Base-by-base conservation (phyloP, 192 early-diverging fungal species). In the Backusella tuberculispora region DNA sequence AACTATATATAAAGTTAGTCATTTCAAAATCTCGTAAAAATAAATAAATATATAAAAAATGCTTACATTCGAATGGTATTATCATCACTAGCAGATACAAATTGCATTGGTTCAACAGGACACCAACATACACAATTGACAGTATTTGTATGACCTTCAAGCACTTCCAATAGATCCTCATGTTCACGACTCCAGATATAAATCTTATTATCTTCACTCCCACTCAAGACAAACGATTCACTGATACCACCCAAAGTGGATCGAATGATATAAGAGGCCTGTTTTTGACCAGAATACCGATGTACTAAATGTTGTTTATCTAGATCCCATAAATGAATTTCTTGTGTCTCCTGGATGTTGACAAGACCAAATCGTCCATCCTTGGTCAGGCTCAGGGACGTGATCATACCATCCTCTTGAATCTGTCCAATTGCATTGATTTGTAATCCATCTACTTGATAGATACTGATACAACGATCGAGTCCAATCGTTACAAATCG, bases 311-410 rank as follows among this genome's bases (percentile, higher is more conserved):
- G 77, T 50, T 82, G 83, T 43, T 92, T 83, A 41, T 84, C 77
- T 26, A 99, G 75, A 74, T 96, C 90, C 95, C 96, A 99, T 75
- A 99, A 80, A 80, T 97, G 94, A 46, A 98, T 91, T 72, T 93
- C 92, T 77, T 95, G 83, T 4, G 80, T 53, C 76, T 81, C 66
- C 40, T 86, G 79, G n/a, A 82, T 76, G 66, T 88, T 94, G 63
- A 90, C 88, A 45, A 89, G 74, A 63, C 89, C 90, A 80, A 84
- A 85, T 42, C 79, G 78, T 5, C 87, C 82, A 76, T 96, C 90
- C 1, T 88, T 74, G 3, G 86, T 88, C n/a, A 94, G 76, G 12
- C 73, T 76, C 42, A 97, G 73, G 6, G 91, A 93, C 41, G 91
- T 93, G 56, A 94, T 90, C 21, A 77, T 79, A 46, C 88, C 86